Evolutionary conservation across 1,139 yeast genomes (phyloP), one percentile per base, ranked within the genome.

Genomic region (Taphrina sp.): DNA sequence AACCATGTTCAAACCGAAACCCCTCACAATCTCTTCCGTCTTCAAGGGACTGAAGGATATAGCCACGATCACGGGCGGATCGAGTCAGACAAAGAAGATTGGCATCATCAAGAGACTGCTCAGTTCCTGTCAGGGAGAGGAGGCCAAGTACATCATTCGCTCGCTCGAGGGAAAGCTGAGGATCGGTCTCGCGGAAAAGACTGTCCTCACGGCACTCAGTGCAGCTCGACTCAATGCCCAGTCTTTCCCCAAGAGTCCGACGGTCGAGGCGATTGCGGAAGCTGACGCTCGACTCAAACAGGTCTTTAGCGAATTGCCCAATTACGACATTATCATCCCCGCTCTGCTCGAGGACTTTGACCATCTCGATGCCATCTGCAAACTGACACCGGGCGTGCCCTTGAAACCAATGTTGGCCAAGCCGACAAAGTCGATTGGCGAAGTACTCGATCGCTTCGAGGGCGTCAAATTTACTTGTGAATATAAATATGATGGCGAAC

Each of bases 401-500:
- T 74, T 92, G 64, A 90, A 90, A 66, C 98, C 99, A 0, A 92
- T 92, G 98, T 78, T 92, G 65, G 99, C 99, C 3, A 92, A 92
- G 67, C 98, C 99, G 1, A 90, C 98, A 0, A 92, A 92, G 66
- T 80, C 96, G 2, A 83, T 94, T 43, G 78, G 85, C 26, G 99
- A 94, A 67, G 86, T 94, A 0, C 75, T 92, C 59, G 96, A 92
- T 67, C 75, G 95, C 56, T 89, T 92, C 68, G 62, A 62, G 34
- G 61, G 59, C 28, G 85, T 83, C 63, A 80, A 80, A 59, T 92
- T 92, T 66, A 89, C 97, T 0, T 90, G 96, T 68, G 98, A 92
- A 67, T 92, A 90, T 72, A 92, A 92, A 67, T 92, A 92, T 66
- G 98, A 92, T 68, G 99, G 99, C 44, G 98, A 94, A 70, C 79